Conservation (phyloP, 2,329 filamentous ascomycete genomes). For the Aspergillus eucalypticola region DNA sequence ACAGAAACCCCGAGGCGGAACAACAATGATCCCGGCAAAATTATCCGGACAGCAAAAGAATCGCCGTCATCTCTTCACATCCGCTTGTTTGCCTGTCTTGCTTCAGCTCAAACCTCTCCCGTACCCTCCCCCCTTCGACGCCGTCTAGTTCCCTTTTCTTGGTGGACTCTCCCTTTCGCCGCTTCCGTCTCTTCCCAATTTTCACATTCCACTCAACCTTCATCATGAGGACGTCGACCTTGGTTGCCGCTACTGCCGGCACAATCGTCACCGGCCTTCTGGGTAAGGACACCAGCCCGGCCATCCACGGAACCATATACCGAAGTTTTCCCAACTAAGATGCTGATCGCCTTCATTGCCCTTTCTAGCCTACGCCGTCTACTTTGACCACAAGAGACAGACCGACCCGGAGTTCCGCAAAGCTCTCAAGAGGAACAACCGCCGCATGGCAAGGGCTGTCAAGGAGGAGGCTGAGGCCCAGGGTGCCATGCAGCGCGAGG, state of each 20-base stretch:
- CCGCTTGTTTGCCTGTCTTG: not conserved
- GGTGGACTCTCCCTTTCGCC: not conserved
- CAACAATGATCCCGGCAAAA: conserved; percentile 41
- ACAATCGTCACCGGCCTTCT: conserved; percentile 60
- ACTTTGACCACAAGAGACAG: conserved; percentile 67
- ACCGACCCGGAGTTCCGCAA: conserved; percentile 65
- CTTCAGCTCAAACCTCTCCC: not conserved
- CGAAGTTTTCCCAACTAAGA: conserved; percentile 12
- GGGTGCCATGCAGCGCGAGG: conserved; percentile 55
- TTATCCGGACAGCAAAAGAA: conserved; percentile 25
- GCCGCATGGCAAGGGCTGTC: conserved; percentile 47
- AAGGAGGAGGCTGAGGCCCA: conserved; percentile 52
- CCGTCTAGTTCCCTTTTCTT: not conserved
- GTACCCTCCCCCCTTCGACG: not conserved
- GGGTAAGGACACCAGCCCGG: conserved; percentile 38
- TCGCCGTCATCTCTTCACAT: conserved; percentile 3
- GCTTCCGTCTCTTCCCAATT: conserved; percentile 7
- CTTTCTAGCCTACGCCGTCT: conserved; percentile 60
- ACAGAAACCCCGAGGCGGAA: conserved; percentile 40
- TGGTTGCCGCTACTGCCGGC: conserved; percentile 60
- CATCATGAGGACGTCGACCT: conserved; percentile 57
- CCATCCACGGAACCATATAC: not conserved
- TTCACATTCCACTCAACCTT: conserved; percentile 13
- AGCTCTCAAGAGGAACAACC: conserved; percentile 54
- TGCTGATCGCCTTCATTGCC: conserved; percentile 11